Evolutionary conservation across 2,329 filamentous ascomycete genomes (phyloP), one percentile per base, ranked within the genome.

Genomic region (Coniochaeta prunicola): DNA sequence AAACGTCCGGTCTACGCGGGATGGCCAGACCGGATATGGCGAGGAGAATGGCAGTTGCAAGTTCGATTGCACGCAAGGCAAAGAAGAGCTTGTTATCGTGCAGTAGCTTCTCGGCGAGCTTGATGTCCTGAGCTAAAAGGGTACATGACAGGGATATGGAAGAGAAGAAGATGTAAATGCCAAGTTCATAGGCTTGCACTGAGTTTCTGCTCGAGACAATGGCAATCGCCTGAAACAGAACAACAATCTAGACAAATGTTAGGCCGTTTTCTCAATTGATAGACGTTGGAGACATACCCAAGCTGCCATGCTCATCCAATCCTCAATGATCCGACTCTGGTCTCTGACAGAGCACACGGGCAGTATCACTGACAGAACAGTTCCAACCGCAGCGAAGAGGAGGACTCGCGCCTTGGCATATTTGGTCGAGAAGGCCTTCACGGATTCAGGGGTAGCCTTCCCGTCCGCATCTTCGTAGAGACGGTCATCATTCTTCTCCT

Each of bases 391-490:
- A 0, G 84, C 80, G n/a, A 83, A 77, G 3, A 84, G 34, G 4
- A 84, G 67, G 50, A 89, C 76, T 24, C 77, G 68, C 4, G 75
- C 61, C 67, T 87, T 88, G 58, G 85, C 79, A 59, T 78, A 66
- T 59, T 75, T 82, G 62, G 83, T 80, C 30, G 87, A 88, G 67
- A 87, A 92, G 40, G 77, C 77, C 24, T 79, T 78, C 57, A 85
- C 69, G 1, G 85, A 84, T 67, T 88, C 84, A 42, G 82, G 78
- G 0, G 85, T 88, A 33, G 86, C 87, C 62, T 80, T 77, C 55
- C 89, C 89, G 71, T 92, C 89, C 61, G 79, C 73, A 67, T 92
- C 89, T 64, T 85, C 76, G 66, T 92, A 92, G 13, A 78, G 74
- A 12, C 79, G 73, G 42, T 80, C 74, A 59, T 73, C 73, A 59